These are phyloP conservation scores for Pestalotiopsis sp. DNA, from an alignment of 2,329 filamentous ascomycete species.

Conservation along the genomic window DNA sequence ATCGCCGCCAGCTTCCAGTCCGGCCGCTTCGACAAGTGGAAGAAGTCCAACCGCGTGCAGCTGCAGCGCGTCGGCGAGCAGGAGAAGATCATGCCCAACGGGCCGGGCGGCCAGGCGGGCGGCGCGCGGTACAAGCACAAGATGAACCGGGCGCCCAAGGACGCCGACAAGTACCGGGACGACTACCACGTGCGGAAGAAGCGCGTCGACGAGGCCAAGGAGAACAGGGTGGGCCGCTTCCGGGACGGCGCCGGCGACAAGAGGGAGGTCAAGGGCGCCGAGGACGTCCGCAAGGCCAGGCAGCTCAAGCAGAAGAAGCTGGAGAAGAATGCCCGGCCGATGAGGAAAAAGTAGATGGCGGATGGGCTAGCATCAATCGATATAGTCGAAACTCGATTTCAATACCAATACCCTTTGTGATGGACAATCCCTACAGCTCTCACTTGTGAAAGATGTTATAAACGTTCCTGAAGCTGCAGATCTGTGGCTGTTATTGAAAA, in stretches of 20 bases:
- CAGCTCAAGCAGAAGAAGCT: conserved; percentile 72
- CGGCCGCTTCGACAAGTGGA: conserved; percentile 92
- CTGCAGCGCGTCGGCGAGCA: conserved; percentile 81
- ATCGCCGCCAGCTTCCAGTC: conserved; percentile 92
- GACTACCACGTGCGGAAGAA: conserved; percentile 91
- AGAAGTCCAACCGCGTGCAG: conserved; percentile 78
- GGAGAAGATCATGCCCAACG: conserved; percentile 53
- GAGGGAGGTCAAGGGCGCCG: conserved; percentile 75
- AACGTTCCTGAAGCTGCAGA: too few relatives aligned
- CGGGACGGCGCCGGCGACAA: conserved; percentile 66
- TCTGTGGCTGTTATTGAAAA: too few relatives aligned
- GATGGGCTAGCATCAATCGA: background rate
- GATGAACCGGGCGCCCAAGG: conserved; percentile 84
- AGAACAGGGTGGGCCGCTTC: conserved; percentile 77
- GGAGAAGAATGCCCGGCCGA: conserved; percentile 86
- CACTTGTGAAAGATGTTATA: too few relatives aligned
- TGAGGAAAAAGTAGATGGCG: conserved; percentile 13
- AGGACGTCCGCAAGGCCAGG: conserved; percentile 83
- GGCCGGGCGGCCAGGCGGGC: conserved; percentile 29
- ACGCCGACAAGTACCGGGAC: conserved; percentile 87
- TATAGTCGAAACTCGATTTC: background rate
- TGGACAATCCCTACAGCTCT: too few relatives aligned
- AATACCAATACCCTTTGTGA: background rate
- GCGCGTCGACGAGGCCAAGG: conserved; percentile 81
- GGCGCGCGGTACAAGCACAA: conserved; percentile 79